phyloP scores from a whole-genome alignment of 768 basidiomycete genomes.

The Dacryopinax primogenitus region DNA sequence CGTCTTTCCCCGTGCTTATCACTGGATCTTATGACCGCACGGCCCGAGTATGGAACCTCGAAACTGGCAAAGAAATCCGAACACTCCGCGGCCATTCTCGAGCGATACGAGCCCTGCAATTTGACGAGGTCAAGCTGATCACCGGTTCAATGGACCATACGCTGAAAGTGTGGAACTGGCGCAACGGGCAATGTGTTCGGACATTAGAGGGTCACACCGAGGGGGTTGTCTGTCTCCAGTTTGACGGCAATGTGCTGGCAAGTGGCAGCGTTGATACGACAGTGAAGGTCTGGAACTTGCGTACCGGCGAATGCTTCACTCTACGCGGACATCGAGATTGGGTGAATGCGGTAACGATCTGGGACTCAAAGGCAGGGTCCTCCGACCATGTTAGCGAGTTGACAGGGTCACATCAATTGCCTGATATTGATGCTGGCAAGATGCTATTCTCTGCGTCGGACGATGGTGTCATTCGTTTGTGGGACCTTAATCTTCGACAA shows the following conservation, averaged over 20 bases:
- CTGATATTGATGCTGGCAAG: constrained; percentile 65
- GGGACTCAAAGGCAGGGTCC: constrained; percentile 47
- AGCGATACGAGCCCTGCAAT: constrained; percentile 85
- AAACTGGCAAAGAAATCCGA: constrained; percentile 71
- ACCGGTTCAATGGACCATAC: constrained; percentile 95
- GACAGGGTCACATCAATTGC: constrained; percentile 23
- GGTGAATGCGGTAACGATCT: constrained; percentile 90
- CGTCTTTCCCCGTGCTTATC: constrained; percentile 85
- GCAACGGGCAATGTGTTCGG: constrained; percentile 73
- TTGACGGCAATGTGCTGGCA: constrained; percentile 81
- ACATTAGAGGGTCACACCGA: constrained; percentile 83
- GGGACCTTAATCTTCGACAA: constrained; percentile 72
- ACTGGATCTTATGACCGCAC: constrained; percentile 96
- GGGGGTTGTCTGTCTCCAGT: constrained; percentile 82
- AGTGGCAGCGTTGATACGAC: constrained; percentile 91
- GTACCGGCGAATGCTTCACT: constrained; percentile 81
- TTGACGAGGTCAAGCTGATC: constrained; percentile 88
- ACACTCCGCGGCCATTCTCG: constrained; percentile 82
- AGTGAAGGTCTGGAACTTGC: constrained; percentile 88
- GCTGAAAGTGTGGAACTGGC: constrained; percentile 93
- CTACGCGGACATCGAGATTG: constrained; percentile 87
- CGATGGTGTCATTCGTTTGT: constrained; percentile 83
- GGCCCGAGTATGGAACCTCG: constrained; percentile 90
- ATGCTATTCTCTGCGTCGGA: constrained; percentile 97
- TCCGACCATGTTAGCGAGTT: constrained; percentile 21